Base-by-base conservation (phyloP, 176 grass and related monocot genomes). In the Cenchrus fungigraminus region DNA sequence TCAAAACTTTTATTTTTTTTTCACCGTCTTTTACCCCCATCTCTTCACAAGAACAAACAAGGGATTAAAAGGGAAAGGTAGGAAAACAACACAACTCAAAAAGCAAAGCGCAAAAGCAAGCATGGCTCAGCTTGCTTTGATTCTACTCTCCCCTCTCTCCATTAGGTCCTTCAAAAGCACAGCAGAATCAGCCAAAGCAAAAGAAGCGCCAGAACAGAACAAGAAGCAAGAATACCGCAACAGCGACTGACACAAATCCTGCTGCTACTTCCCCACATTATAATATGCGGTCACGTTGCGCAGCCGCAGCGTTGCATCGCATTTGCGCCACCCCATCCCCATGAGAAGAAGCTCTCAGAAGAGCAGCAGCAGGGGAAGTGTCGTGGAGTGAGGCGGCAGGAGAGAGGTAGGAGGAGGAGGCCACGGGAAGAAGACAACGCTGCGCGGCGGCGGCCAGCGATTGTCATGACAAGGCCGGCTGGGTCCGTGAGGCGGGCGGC, bases 101-200 rank as follows among this genome's bases (percentile, higher is more conserved):
- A 89, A 80, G 89, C 85, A 87, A 69, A 63, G 76, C 68, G 88
- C 72, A 85, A 83, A 89, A 84, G 85, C 80, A 79, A 90, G 83
- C 77, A 85, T 82, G 82, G 81, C 69, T 74, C 63, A 59, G 34
- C 72, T 90, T 54, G 81, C 89, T 91, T 91, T 91, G 89, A 74
- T 87, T 83, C 85, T 84, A 83, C 69, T 84, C 89, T 52, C 49
- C 76, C 11, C 11, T 56, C 64, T 56, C 64, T 79, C 52, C 64
- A 80, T 83, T 79, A 84, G 86, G 89, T 70, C 85, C 81, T 84
- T 91, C 70, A 84, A 91, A 91, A 91, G 89, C 89, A 87, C 81
- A 79, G 81, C 85, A 91, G 85, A 76, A 91, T 91, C 85, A 63
- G 70, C 76, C 61, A 91, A 91, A 91, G 89, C 85, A 80, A 91